Evolutionary conservation across 805 yeast species (phyloP).

Genomic region (Kluyveromyces nonfermentans): DNA sequence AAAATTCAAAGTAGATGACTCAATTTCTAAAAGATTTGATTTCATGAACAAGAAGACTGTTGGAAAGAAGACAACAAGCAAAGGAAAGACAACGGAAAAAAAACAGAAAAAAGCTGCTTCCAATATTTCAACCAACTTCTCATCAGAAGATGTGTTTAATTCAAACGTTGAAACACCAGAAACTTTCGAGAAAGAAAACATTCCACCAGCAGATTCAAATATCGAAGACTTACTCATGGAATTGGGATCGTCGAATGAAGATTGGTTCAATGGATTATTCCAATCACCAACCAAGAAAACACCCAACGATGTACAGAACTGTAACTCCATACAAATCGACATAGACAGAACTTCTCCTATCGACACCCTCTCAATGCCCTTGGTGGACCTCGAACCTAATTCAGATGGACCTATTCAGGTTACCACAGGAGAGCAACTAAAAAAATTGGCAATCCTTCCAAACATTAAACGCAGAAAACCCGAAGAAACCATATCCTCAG

Average conservation of each 20-base stretch:
- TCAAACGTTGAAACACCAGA: background rate
- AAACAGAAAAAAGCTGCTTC: background rate
- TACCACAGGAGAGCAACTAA: slow-evolving; percentile 19
- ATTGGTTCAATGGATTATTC: slow-evolving; percentile 3
- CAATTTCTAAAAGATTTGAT: slow-evolving; percentile 27
- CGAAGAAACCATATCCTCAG: background rate
- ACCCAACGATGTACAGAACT: slow-evolving; percentile 7
- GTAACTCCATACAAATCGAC: slow-evolving; percentile 13
- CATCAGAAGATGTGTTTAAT: background rate
- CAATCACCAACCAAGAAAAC: slow-evolving; percentile 5
- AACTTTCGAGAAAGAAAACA: slow-evolving; percentile 18
- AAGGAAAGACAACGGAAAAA: background rate
- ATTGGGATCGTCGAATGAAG: slow-evolving; percentile 2
- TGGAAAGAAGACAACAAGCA: slow-evolving; percentile 5
- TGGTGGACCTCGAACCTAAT: slow-evolving; percentile 24
- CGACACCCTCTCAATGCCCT: slow-evolving; percentile 28
- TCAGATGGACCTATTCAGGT: slow-evolving; percentile 4
- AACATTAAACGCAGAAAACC: slow-evolving; percentile 1
- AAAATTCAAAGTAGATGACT: slow-evolving; percentile 21
- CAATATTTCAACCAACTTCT: background rate
- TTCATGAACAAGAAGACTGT: slow-evolving; percentile 23
- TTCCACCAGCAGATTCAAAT: slow-evolving; percentile 14
- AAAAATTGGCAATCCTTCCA: slow-evolving; percentile 20
- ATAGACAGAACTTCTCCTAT: slow-evolving; percentile 26
- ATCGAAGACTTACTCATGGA: slow-evolving; percentile 3